Evolutionary conservation across 1,284 basidiomycete genomes (phyloP).

Genomic region (Tilletia setariae): DNA sequence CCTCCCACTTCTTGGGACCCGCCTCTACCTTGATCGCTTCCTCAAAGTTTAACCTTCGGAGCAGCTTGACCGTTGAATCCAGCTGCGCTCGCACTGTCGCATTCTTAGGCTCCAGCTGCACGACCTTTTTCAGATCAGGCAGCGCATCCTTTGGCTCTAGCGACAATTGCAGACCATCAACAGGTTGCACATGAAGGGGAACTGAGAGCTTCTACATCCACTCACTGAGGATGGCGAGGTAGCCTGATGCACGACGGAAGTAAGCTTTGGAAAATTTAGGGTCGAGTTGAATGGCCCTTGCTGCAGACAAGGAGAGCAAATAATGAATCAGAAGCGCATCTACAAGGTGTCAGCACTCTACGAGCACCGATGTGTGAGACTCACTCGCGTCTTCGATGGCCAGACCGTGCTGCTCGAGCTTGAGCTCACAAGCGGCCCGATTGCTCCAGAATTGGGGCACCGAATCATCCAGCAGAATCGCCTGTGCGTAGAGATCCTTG

Average conservation of each 20-base stretch:
- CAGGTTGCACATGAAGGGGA: neutral
- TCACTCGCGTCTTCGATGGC: slow-evolving; percentile 49
- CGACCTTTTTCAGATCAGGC: slow-evolving; percentile 58
- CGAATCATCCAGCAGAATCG: slow-evolving; percentile 44
- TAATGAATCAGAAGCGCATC: neutral
- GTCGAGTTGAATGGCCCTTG: slow-evolving; percentile 82
- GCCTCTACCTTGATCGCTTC: slow-evolving; percentile 47
- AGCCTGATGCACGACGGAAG: slow-evolving; percentile 85
- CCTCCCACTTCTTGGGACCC: slow-evolving; percentile 33
- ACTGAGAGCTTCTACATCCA: slow-evolving; percentile 63
- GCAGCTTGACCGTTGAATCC: slow-evolving; percentile 81
- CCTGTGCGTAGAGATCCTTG: slow-evolving; percentile 44
- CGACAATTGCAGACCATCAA: neutral
- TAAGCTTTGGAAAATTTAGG: slow-evolving; percentile 87
- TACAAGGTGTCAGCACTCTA: neutral
- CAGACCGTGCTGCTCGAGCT: slow-evolving; percentile 52
- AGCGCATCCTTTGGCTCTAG: slow-evolving; percentile 45
- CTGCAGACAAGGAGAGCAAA: slow-evolving; percentile 55
- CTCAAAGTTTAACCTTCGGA: slow-evolving; percentile 59
- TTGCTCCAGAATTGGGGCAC: slow-evolving; percentile 46
- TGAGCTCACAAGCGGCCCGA: slow-evolving; percentile 51
- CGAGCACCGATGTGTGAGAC: neutral
- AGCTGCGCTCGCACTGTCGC: slow-evolving; percentile 75
- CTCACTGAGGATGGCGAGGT: slow-evolving; percentile 71
- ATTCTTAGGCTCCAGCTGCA: slow-evolving; percentile 84